Percentiles rank a stretch among this genome's conserved stretches.
These are phyloP conservation scores for Cyberlindnera suaveolens DNA, from an alignment of 805 yeast genomes.

Conservation along the genomic window DNA sequence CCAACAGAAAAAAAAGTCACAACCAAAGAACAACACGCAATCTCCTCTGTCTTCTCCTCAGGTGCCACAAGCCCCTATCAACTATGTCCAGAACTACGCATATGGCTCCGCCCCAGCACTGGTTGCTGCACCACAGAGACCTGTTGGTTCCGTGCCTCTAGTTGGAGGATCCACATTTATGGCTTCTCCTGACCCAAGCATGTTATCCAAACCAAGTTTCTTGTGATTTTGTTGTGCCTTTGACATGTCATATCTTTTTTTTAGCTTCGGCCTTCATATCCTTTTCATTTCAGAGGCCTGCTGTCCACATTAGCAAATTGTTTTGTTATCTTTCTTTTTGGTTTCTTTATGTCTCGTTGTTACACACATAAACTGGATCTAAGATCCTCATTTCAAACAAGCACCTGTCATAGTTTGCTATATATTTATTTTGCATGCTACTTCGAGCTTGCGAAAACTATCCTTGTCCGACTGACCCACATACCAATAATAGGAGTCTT, in stretches of 20 bases:
- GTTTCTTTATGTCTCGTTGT: too few relatives aligned
- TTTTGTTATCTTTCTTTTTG: too few relatives aligned
- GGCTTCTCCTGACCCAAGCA: conserved; percentile 9
- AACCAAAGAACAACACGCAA: not conserved
- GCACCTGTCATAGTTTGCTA: too few relatives aligned
- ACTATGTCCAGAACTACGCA: not conserved
- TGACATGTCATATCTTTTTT: not conserved
- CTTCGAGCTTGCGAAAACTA: too few relatives aligned
- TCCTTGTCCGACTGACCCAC: too few relatives aligned
- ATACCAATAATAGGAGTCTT: too few relatives aligned
- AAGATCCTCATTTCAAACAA: too few relatives aligned
- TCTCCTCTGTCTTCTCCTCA: not conserved
- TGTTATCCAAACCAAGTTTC: conserved; percentile 15
- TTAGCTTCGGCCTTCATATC: not conserved
- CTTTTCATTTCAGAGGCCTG: not conserved
- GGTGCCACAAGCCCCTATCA: not conserved
- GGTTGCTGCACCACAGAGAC: not conserved
- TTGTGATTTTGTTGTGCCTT: conserved; percentile 3
- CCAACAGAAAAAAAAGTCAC: too few relatives aligned
- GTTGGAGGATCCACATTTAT: conserved; percentile 2
- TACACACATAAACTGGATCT: too few relatives aligned
- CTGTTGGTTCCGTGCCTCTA: not conserved
- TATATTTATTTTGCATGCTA: too few relatives aligned
- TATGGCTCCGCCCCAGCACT: not conserved
- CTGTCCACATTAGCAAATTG: too few relatives aligned